Evolutionary conservation across 2,329 filamentous ascomycete genomes (phyloP).

Genomic region (Basipetospora chlamydospora): DNA sequence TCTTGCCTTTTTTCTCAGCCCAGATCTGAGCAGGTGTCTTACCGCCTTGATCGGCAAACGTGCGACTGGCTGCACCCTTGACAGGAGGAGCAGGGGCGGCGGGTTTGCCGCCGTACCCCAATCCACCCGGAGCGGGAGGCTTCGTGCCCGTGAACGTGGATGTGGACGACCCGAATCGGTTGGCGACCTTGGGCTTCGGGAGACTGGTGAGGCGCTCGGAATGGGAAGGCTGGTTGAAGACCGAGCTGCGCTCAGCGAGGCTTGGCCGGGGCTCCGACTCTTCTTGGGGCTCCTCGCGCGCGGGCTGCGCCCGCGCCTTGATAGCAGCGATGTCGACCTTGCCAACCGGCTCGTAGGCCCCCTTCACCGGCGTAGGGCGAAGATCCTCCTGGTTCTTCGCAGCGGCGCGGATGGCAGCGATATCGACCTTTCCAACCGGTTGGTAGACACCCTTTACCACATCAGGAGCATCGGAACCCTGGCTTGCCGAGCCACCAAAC

Average conservation of each 20-base stretch:
- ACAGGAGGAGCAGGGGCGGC: conserved; percentile 39
- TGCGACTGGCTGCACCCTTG: conserved; percentile 71
- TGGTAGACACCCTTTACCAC: conserved; percentile 81
- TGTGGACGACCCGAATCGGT: conserved; percentile 58
- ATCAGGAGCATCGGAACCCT: conserved; percentile 23
- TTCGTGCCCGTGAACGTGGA: conserved; percentile 76
- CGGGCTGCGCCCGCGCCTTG: conserved; percentile 57
- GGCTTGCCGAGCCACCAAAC: not conserved
- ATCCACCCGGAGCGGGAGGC: conserved; percentile 60
- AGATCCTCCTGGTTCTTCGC: conserved; percentile 59
- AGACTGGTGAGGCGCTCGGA: conserved; percentile 73
- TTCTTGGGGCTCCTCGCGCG: conserved; percentile 22
- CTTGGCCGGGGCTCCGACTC: conserved; percentile 35
- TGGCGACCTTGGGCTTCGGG: conserved; percentile 89
- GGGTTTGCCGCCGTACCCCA: conserved; percentile 48
- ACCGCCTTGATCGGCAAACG: conserved; percentile 85
- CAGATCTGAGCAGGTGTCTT: conserved; percentile 95
- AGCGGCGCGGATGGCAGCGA: conserved; percentile 71
- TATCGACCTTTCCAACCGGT: conserved; percentile 94
- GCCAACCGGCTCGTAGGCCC: conserved; percentile 84
- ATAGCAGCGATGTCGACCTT: conserved; percentile 97
- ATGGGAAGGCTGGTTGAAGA: conserved; percentile 45
- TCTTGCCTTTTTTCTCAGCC: conserved; percentile 90
- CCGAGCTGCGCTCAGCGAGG: conserved; percentile 61
- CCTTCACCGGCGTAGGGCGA: conserved; percentile 73